phyloP scores from a whole-genome alignment of 805 yeast genomes.

The Priceomyces fermenticarens region DNA sequence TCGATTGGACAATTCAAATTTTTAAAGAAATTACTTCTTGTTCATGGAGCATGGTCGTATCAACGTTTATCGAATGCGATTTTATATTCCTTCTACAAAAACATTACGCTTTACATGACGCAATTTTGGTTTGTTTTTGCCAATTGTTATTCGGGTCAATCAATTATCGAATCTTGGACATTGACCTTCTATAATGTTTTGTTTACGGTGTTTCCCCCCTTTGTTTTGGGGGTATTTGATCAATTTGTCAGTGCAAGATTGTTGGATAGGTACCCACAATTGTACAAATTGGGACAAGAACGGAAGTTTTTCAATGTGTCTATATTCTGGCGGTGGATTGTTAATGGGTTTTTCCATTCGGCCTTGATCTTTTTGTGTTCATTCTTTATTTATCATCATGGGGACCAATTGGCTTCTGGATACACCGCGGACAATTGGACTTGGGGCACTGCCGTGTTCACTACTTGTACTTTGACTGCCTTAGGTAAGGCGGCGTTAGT shows the following conservation, averaged over 20 bases:
- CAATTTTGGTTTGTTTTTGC: slow-evolving; percentile 97
- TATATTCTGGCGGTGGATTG: slow-evolving; percentile 96
- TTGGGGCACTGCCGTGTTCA: slow-evolving; percentile 89
- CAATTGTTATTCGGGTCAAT: slow-evolving; percentile 92
- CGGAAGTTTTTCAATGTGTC: slow-evolving; percentile 86
- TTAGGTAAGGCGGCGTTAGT: slow-evolving; percentile 93
- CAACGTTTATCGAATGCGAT: slow-evolving; percentile 92
- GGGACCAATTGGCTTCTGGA: slow-evolving; percentile 67
- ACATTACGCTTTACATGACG: slow-evolving; percentile 92
- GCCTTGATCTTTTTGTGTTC: slow-evolving; percentile 77
- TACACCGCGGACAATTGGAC: slow-evolving; percentile 83
- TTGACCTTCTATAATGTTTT: slow-evolving; percentile 92
- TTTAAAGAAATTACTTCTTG: slow-evolving; percentile 76
- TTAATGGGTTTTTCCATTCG: slow-evolving; percentile 93
- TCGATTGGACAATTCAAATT: slow-evolving; percentile 95
- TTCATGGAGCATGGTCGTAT: slow-evolving; percentile 98
- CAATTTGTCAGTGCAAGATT: slow-evolving; percentile 91
- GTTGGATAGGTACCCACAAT: slow-evolving; percentile 86
- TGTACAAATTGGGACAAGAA: slow-evolving; percentile 86
- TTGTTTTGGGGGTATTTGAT: slow-evolving; percentile 93
- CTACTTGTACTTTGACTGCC: slow-evolving; percentile 83
- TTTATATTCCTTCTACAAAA: slow-evolving; percentile 91
- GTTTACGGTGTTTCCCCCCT: slow-evolving; percentile 93
- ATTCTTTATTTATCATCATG: slow-evolving; percentile 62
- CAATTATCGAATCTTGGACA: slow-evolving; percentile 96